Conservation (phyloP, 352 stramenopile species). For the Phytopythium oedochilum region DNA sequence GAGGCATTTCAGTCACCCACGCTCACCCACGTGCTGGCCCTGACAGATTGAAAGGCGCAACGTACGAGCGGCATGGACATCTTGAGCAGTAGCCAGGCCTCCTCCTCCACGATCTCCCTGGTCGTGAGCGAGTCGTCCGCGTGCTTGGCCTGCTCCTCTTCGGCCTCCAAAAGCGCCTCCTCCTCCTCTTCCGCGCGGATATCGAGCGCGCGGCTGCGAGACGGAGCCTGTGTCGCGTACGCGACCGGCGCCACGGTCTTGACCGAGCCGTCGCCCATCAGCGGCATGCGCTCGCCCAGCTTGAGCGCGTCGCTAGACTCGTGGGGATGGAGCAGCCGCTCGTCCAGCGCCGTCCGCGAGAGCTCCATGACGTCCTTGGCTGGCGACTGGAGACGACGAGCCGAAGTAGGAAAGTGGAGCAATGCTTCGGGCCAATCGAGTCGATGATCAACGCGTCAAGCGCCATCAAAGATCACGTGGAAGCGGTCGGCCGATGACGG, state of each 20-base stretch:
- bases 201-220: constrained; percentile 2
- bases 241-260: not conserved
- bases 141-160: constrained; percentile 21
- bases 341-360: constrained; percentile 39
- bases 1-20: too few relatives aligned
- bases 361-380: constrained; percentile 38
- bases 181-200: constrained; percentile 23
- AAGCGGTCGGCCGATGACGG: not conserved
- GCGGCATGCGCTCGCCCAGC: constrained; percentile 12
- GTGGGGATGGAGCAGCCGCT: constrained; percentile 40
- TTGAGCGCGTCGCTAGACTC: constrained; percentile 7
- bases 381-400: not conserved
- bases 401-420: not conserved
- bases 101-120: constrained; percentile 39
- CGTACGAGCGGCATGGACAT: constrained; percentile 29
- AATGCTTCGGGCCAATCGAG: too few relatives aligned
- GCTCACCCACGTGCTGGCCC: too few relatives aligned
- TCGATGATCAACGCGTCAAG: too few relatives aligned
- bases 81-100: constrained; percentile 20
- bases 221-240: not conserved
- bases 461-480: constrained; percentile 2
- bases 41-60: not conserved
- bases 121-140: constrained; percentile 15
- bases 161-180: constrained; percentile 26
- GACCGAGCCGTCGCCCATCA: constrained; percentile 4